Evolutionary conservation across 768 basidiomycete genomes (phyloP).

Genomic region (Lactifluus rugatus): DNA sequence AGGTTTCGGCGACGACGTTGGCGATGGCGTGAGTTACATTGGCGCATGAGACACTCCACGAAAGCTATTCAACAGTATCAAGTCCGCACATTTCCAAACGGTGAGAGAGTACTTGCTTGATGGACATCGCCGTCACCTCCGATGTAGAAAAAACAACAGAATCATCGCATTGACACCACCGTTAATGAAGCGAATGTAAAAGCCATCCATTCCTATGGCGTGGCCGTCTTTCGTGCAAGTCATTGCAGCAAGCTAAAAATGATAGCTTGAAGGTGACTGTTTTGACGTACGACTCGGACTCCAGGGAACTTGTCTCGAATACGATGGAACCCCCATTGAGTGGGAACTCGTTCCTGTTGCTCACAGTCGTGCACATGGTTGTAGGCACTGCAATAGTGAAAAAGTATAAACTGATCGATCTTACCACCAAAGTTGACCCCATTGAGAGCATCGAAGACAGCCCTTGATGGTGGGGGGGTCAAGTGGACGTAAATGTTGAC

Average conservation of each 20-base stretch:
- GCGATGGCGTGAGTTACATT: no score
- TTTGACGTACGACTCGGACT: constrained; percentile 39
- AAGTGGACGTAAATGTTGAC: constrained; percentile 72
- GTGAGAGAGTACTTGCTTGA: constrained; percentile 44
- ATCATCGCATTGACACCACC: constrained; percentile 69
- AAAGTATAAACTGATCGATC: neutral
- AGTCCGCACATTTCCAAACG: no score
- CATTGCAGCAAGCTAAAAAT: no score
- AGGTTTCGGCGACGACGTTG: no score
- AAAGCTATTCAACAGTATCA: no score
- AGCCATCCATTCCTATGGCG: no score
- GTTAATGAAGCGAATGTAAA: no score
- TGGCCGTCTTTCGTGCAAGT: no score
- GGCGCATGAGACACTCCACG: no score
- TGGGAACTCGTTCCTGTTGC: constrained; percentile 62
- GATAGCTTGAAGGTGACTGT: neutral
- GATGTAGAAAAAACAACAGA: constrained; percentile 50
- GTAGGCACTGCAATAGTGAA: constrained; percentile 29
- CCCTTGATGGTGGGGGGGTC: constrained; percentile 60
- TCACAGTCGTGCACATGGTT: constrained; percentile 44
- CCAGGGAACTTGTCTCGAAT: constrained; percentile 54
- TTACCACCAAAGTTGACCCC: constrained; percentile 62
- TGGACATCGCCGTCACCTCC: constrained; percentile 66
- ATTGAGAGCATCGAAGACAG: constrained; percentile 47
- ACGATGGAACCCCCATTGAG: constrained; percentile 50